Evolutionary conservation across 75 land plant genomes (phyloP), one percentile per base, ranked within the genome.

Genomic region (Picea sitchensis): DNA sequence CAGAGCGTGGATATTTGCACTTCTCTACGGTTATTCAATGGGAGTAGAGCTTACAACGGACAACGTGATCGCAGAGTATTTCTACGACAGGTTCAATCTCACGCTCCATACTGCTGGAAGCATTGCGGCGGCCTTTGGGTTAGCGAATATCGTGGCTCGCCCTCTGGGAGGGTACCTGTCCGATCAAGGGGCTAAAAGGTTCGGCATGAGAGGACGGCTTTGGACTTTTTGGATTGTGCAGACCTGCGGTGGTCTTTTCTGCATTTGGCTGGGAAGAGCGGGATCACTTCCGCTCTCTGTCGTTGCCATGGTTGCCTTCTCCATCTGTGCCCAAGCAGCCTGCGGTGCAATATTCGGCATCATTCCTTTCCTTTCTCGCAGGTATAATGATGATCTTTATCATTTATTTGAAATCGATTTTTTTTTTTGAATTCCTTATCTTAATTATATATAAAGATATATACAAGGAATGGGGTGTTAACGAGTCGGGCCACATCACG

Each of bases 141-240:
- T 95, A 63, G 93, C 91, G 38, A 95, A 95, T 65, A 5, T 95
- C 30, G 36, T 93, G 9, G 83, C 98, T 1, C 71, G 96, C 26
- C 98, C 98, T 4, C 71, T 69, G 0, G 94, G 96, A 21, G 94
- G 96, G 58, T 4, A 67, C 34, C 32, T 93, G 1, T 93, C 96
- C 1, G 96, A 93, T 77, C 1, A 56, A 23, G 76, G 83, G 59
- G 83, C 84, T 44, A 63, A 32, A 58, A 82, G 76, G 81, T 90
- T 74, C 67, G 96, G 96, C n/a, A 94, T 94, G 95, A 75, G 97
- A 12, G 97, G 89, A 3, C 84, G 97, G 63, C 83, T 94, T 11
- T 95, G 96, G 98, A 82, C 56, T 1, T 81, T 93, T 15, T 95
- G 93, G 93, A 81, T 84, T 58, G 81, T 95, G 65, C 96, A 93